Conservation (phyloP, 345 rosid genomes). For the Eucalyptus pauciflora region DNA sequence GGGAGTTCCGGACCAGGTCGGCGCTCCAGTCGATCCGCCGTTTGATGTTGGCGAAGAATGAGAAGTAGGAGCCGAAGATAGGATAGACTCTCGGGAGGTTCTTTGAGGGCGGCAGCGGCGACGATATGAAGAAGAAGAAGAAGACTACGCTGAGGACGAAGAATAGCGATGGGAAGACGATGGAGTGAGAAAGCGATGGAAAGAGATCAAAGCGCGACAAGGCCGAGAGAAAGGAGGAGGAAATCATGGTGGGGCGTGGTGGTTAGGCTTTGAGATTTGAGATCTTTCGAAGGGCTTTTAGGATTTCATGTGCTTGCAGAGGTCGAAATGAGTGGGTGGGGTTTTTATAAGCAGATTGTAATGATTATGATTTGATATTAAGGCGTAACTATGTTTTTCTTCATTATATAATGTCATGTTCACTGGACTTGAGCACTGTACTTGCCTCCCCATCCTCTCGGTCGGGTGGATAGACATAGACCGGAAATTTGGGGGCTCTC, state of each 20-base stretch:
- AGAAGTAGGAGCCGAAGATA: slow-evolving; percentile 26
- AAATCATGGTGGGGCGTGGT: background rate
- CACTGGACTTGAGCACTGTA: too few relatives aligned
- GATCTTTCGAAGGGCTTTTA: background rate
- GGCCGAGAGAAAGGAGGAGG: background rate
- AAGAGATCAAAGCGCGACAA: background rate
- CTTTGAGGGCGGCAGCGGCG: background rate
- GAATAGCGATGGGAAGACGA: background rate
- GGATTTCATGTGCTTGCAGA: background rate
- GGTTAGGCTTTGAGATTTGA: background rate
- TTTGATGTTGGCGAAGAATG: slow-evolving; percentile 2
- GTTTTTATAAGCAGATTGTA: background rate
- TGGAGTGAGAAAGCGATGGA: background rate
- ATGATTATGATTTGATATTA: background rate
- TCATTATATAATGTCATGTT: background rate
- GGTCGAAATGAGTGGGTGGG: background rate
- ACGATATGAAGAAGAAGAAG: background rate
- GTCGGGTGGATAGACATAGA: too few relatives aligned
- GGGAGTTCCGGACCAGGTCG: slow-evolving; percentile 22
- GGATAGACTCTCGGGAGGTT: slow-evolving; percentile 31
- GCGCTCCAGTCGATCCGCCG: slow-evolving; percentile 36
- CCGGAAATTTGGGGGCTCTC: too few relatives aligned
- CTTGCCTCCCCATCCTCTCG: too few relatives aligned
- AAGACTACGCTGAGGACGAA: background rate
- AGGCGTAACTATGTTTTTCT: background rate